Base-by-base conservation (phyloP, 768 basidiomycete genomes). In the Lentinula detonsa region DNA sequence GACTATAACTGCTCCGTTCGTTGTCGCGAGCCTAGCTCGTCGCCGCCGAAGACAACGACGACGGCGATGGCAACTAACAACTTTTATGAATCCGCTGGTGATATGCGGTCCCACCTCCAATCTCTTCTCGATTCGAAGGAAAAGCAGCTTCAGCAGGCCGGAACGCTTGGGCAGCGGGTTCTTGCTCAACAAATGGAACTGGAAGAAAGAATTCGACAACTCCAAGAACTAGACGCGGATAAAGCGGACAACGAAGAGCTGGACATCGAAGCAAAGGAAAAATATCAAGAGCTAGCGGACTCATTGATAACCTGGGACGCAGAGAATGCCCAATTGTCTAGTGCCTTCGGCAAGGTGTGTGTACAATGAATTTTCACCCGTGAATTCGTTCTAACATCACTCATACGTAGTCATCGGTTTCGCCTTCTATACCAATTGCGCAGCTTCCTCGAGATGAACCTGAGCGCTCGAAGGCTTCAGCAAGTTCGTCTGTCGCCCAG, bases 131-230 rank as follows among this genome's bases (percentile, higher is more conserved):
- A 93, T 75, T 82, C 78, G 71, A 98, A 98, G 80, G 91, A 95
- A 73, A 86, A 87, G 70, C 94, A 98, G 73, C 87, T 98, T 37
- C 87, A 93, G 64, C 90, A 93, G 65, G 93, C 93, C 4, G 95
- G 92, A 40, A 89, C 87, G 59, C 86, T 98, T 70, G 95, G 96
- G 56, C 94, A 97, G 75, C 90, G 92, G 72, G 86, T 98, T 67
- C 86, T 98, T 63, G 84, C 86, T 18, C 96, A 98, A 78, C 93
- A 93, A 74, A 88, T 92, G 76, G 92, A 96, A 70, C 84, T 98
- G 63, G 93, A 97, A 73, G 87, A 89, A 69, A 84, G 92, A 56
- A 92, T 98, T 62, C 80, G 84, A 48, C 88, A 90, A 69, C 79
- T 96, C 57, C 88, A 93, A 66, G 88, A 89, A 39, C 70, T 84